Percentiles rank a stretch among this genome's conserved stretches.
phyloP scores from a whole-genome alignment of 2,329 filamentous ascomycete genomes.

The Zymoseptoria brevis region DNA sequence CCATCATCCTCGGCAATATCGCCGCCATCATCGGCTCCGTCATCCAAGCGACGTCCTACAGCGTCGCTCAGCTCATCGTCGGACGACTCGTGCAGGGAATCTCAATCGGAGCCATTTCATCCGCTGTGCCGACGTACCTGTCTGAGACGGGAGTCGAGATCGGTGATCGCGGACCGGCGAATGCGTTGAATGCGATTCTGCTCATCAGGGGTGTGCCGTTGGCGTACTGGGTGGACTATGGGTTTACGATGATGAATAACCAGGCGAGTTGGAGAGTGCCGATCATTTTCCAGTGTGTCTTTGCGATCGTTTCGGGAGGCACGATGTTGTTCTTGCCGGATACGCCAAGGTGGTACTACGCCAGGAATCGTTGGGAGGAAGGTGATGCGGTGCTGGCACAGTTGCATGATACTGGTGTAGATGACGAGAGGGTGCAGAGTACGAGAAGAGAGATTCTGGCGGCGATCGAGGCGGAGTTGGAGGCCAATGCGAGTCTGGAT shows the following conservation, averaged over 20 bases:
- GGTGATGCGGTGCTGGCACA: slow-evolving; percentile 9
- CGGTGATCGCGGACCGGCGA: slow-evolving; percentile 10
- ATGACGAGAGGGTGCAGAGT: slow-evolving; percentile 4
- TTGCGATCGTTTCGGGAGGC: slow-evolving; percentile 14
- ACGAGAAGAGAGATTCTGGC: slow-evolving; percentile 8
- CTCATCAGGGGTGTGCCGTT: slow-evolving; percentile 10
- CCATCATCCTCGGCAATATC: slow-evolving; percentile 39
- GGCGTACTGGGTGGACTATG: slow-evolving; percentile 13
- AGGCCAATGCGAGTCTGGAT: slow-evolving; percentile 9
- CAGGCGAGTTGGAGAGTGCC: slow-evolving; percentile 10
- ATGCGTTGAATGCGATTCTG: slow-evolving; percentile 7
- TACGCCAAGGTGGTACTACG: slow-evolving; percentile 14
- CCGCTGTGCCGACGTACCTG: slow-evolving; percentile 36
- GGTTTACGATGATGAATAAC: slow-evolving; percentile 6
- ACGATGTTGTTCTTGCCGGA: slow-evolving; percentile 14
- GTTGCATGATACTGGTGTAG: slow-evolving; percentile 4
- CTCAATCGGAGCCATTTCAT: slow-evolving; percentile 33
- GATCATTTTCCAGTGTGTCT: slow-evolving; percentile 12
- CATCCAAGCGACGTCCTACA: slow-evolving; percentile 25
- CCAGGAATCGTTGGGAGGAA: slow-evolving; percentile 6
- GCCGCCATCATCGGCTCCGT: slow-evolving; percentile 44
- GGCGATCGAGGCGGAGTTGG: slow-evolving; percentile 9
- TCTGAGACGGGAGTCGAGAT: slow-evolving; percentile 26
- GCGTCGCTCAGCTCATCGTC: slow-evolving; percentile 38
- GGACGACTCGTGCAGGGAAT: slow-evolving; percentile 41